Evolutionary conservation across 495 filamentous ascomycete genomes (phyloP).

Genomic region (Durotheca rogersii): DNA sequence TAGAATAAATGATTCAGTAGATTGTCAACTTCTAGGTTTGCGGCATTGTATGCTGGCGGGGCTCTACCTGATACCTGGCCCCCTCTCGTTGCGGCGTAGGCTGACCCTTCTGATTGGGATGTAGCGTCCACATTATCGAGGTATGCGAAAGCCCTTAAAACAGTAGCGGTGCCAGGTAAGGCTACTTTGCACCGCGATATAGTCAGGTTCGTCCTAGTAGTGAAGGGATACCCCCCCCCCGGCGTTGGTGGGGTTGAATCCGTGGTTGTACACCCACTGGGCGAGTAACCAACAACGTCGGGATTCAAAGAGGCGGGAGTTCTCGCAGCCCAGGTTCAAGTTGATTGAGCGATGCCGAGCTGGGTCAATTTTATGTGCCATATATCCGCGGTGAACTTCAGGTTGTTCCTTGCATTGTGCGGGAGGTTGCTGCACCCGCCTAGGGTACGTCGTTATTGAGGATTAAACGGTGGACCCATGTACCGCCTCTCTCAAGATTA

Average conservation of each 20-base stretch:
- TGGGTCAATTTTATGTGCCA: conserved; percentile 10
- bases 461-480: conserved; percentile 8
- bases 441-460: conserved; percentile 6
- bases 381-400: conserved; percentile 20
- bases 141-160: conserved; percentile 4
- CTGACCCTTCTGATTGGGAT: background rate
- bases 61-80: background rate
- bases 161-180: background rate
- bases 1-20: conserved; percentile 5
- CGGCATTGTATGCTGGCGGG: conserved; percentile 6
- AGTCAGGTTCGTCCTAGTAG: conserved; percentile 2
- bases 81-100: background rate
- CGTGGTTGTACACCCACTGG: no score
- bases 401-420: conserved; percentile 26
- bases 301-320: background rate
- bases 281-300: background rate
- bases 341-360: background rate
- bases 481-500: conserved; percentile 1
- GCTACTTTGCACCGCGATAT: background rate
- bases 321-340: background rate
- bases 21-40: conserved; percentile 1
- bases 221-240: no score
- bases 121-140: conserved; percentile 3
- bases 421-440: conserved; percentile 15
- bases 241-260: no score